Evolutionary conservation across 2,329 filamentous ascomycete genomes (phyloP).

Genomic region (Camptophora hylomeconis): DNA sequence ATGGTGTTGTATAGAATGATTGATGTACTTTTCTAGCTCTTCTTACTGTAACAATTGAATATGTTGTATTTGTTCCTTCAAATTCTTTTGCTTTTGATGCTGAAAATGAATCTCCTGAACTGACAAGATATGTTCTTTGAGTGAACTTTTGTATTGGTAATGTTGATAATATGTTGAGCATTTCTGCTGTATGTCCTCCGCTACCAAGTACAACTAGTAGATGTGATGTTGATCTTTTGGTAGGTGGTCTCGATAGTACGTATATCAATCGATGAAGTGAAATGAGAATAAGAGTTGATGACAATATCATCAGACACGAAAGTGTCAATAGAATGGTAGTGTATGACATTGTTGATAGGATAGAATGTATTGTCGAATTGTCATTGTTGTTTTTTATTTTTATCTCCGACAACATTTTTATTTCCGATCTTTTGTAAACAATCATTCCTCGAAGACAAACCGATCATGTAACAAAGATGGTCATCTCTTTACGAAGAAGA

Average conservation of each 20-base stretch:
- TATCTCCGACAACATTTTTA: no score
- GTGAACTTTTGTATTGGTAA: slow-evolving; percentile 30
- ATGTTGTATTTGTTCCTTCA: slow-evolving; percentile 34
- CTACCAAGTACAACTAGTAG: slow-evolving; percentile 77
- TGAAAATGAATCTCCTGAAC: slow-evolving; percentile 63
- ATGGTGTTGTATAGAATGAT: slow-evolving; percentile 43
- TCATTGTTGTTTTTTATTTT: no score
- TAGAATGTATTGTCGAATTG: no score
- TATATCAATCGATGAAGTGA: no score
- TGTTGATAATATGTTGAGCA: slow-evolving; percentile 64
- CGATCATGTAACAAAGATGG: no score
- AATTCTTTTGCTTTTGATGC: slow-evolving; percentile 51
- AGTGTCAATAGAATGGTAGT: no score
- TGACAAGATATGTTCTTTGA: slow-evolving; percentile 71
- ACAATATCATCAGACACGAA: no score
- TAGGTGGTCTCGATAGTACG: no score
- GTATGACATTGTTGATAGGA: no score
- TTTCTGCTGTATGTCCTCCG: slow-evolving; percentile 89
- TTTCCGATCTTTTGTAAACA: no score
- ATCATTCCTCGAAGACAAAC: no score
- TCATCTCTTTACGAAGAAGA: slow-evolving; percentile 28
- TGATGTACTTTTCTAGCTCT: slow-evolving; percentile 77
- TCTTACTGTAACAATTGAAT: slow-evolving; percentile 52
- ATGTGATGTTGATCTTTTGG: slow-evolving; percentile 34
- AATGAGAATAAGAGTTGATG: no score